phyloP scores from a whole-genome alignment of 2,329 filamentous ascomycete genomes.

The Hypoxylon sp. region DNA sequence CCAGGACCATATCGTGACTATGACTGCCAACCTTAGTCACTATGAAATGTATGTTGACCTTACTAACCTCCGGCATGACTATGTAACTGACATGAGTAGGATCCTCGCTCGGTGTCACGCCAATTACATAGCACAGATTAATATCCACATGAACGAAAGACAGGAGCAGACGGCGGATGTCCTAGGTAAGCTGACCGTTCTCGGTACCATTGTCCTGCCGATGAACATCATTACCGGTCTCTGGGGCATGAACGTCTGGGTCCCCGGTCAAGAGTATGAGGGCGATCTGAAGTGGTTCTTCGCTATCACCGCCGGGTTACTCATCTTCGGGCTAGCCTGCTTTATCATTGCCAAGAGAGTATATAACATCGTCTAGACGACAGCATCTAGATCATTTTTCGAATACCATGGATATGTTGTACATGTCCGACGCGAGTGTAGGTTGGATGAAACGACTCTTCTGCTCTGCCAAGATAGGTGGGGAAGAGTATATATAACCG shows the following conservation, averaged over 20 bases:
- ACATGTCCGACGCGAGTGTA: slow-evolving; percentile 2
- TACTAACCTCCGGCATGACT: not conserved
- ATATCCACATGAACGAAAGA: slow-evolving; percentile 98
- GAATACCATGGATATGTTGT: slow-evolving; percentile 5
- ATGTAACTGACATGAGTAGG: slow-evolving; percentile 60
- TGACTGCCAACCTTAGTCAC: slow-evolving; percentile 95
- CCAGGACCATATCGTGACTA: slow-evolving; percentile 98
- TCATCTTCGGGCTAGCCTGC: slow-evolving; percentile 84
- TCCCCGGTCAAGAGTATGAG: slow-evolving; percentile 90
- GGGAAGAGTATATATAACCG: slow-evolving; percentile 6
- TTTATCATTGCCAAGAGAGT: slow-evolving; percentile 87
- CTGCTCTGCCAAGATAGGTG: not conserved
- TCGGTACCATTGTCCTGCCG: slow-evolving; percentile 95
- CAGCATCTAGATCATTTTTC: not conserved
- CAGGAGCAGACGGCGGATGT: slow-evolving; percentile 97
- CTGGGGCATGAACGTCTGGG: slow-evolving; percentile 99
- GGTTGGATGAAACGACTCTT: not conserved
- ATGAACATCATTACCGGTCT: slow-evolving; percentile 99
- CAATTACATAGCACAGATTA: slow-evolving; percentile 99
- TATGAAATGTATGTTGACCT: slow-evolving; percentile 85
- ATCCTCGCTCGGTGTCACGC: slow-evolving; percentile 91
- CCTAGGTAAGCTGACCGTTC: slow-evolving; percentile 91
- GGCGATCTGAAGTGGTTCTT: slow-evolving; percentile 82
- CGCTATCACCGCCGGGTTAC: slow-evolving; percentile 79
- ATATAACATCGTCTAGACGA: slow-evolving; percentile 72